Conservation (phyloP, 805 yeast species). For the Nakazawaea pomicola region DNA sequence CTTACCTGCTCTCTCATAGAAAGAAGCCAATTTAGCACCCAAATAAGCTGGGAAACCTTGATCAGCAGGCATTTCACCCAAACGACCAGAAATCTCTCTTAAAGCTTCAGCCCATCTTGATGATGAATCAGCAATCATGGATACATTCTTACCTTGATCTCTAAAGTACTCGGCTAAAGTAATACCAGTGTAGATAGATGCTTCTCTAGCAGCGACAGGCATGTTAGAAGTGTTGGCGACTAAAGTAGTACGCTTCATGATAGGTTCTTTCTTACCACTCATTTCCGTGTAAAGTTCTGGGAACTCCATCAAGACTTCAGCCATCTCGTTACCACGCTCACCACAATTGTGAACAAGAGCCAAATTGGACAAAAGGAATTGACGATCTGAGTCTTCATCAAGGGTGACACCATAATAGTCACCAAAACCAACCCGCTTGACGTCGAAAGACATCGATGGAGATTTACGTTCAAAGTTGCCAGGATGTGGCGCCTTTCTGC, state of each 20-base stretch:
- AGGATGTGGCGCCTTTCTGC: too few relatives aligned
- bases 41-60: conserved; percentile 99
- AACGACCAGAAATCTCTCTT: conserved; percentile 99
- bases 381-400: too few relatives aligned
- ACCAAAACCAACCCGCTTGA: too few relatives aligned
- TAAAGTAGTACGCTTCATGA: conserved; percentile 98
- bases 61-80: conserved; percentile 99
- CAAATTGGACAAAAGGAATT: too few relatives aligned
- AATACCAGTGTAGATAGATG: conserved; percentile 98
- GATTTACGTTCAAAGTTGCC: too few relatives aligned
- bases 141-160: conserved; percentile 98
- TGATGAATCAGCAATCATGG: conserved; percentile 99
- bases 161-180: conserved; percentile 98
- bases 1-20: conserved; percentile 99
- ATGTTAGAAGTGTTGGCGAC: conserved; percentile 98
- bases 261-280: conserved; percentile 92
- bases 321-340: conserved; percentile 99
- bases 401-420: too few relatives aligned
- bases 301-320: conserved; percentile 99
- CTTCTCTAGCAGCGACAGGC: conserved; percentile 99
- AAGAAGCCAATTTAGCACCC: conserved; percentile 98
- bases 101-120: conserved; percentile 99
- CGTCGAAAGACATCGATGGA: too few relatives aligned
- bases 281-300: conserved; percentile 93
- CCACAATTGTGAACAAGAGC: conserved; percentile 43